phyloP scores from a whole-genome alignment of 108 stramenopile species.

The Conticribra weissflogii region DNA sequence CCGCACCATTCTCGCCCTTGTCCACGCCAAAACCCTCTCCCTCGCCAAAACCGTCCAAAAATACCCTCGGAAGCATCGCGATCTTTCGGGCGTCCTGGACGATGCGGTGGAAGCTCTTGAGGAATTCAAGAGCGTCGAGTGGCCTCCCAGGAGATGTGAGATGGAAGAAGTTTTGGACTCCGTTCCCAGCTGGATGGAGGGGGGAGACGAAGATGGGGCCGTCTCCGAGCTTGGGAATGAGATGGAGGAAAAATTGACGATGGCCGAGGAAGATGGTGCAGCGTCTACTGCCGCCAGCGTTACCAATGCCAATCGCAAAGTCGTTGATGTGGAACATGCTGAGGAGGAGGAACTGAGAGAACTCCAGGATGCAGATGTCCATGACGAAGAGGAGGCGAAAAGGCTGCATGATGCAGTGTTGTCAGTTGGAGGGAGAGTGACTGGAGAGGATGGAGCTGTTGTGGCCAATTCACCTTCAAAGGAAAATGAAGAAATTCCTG shows the following conservation, averaged over 20 bases:
- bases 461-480: not conserved
- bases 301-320: too few species aligned
- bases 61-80: constrained; percentile 43
- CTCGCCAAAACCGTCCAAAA: constrained; percentile 41
- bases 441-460: constrained; percentile 9
- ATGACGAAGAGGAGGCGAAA: constrained; percentile 33
- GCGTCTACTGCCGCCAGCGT: too few species aligned
- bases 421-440: not conserved
- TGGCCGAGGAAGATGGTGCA: not conserved
- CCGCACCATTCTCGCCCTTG: constrained; percentile 30
- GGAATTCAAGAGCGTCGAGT: constrained; percentile 49
- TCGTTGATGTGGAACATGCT: constrained; percentile 8
- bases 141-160: constrained; percentile 34
- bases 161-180: constrained; percentile 17
- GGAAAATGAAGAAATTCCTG: constrained; percentile 10
- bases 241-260: constrained; percentile 7
- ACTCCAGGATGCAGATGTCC: constrained; percentile 15
- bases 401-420: constrained; percentile 22
- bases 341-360: not conserved
- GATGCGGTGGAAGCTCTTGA: constrained; percentile 50
- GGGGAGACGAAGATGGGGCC: constrained; percentile 6
- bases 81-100: constrained; percentile 27
- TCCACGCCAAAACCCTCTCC: constrained; percentile 29
- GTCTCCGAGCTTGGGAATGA: constrained; percentile 18
- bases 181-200: constrained; percentile 29